Conservation (phyloP, 352 stramenopile species). For the Pythium vanterpoolii region DNA sequence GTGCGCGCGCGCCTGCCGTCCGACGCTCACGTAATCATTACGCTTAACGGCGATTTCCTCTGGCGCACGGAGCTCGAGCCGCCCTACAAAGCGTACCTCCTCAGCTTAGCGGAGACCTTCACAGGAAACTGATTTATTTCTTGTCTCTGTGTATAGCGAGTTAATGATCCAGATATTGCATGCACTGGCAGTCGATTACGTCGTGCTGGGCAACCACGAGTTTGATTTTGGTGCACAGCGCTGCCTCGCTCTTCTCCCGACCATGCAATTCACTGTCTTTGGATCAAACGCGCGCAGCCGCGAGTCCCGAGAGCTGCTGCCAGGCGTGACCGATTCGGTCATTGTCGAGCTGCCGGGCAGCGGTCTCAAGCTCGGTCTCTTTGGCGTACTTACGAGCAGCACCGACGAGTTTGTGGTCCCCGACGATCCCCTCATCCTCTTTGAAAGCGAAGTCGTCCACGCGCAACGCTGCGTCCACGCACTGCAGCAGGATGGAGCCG, state of each 20-base stretch:
- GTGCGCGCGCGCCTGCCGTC: slow-evolving; percentile 2
- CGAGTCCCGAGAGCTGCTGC: slow-evolving; percentile 22
- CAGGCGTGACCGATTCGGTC: slow-evolving; percentile 14
- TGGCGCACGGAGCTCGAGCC: slow-evolving; percentile 21
- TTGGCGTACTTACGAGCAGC: slow-evolving; percentile 70
- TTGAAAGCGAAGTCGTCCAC: slow-evolving; percentile 42
- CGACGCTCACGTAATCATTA: slow-evolving; percentile 20
- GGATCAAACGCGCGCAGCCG: not conserved
- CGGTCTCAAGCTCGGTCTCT: slow-evolving; percentile 57
- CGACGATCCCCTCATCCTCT: slow-evolving; percentile 47
- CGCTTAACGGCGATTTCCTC: slow-evolving; percentile 33
- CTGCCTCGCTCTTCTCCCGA: not conserved
- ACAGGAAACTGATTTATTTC: not conserved
- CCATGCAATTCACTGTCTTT: not conserved
- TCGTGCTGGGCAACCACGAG: slow-evolving; percentile 79
- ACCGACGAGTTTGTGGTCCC: slow-evolving; percentile 45
- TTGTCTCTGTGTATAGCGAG: slow-evolving; percentile 25
- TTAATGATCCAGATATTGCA: slow-evolving; percentile 79
- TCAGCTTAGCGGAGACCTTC: not conserved
- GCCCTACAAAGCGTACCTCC: slow-evolving; percentile 27
- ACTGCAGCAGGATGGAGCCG: slow-evolving; percentile 54
- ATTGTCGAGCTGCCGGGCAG: not conserved
- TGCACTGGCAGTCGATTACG: slow-evolving; percentile 59
- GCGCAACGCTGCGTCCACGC: slow-evolving; percentile 53
- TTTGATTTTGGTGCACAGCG: slow-evolving; percentile 58